Evolutionary conservation across 805 yeast species (phyloP), one percentile per base, ranked within the genome.

Genomic region (Clavispora asparagi): DNA sequence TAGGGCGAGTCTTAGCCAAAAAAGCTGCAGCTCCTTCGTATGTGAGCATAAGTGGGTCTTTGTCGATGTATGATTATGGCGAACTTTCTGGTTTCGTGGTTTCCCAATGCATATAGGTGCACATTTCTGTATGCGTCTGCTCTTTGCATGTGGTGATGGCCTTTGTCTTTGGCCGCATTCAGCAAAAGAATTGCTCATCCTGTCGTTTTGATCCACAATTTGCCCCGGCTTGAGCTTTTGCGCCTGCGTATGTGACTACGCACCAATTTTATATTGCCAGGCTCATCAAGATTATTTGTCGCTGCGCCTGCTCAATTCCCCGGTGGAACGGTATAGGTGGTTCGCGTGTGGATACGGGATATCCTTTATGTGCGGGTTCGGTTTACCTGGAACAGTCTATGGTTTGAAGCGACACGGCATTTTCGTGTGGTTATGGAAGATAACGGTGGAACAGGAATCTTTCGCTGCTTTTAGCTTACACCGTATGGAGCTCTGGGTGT

Each of bases 11-110:
- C n/a, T 51, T 76, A 0, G 61, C 70, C 5, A 68, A 66, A 48
- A 74, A 68, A 47, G 74, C 65, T 45, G 54, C 56, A 2, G 53
- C 59, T 12, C 82, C 82, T 2, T 59, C 71, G 14, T 78, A 78
- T 52, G 76, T 76, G 4, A 66, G 71, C 49, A 47, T 76, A 7
- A 71, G 70, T 49, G 81, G 79, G 0, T 50, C 57, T 14, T 59
- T 74, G 28, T 55, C 58, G 33, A 31, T 39, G 25, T 16, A 26
- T 4, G 57, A 54, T 30, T 53, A 48, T 39, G 51, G 51, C 14
- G 37, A 33, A 33, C 37, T 33, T 17, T 16, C 25, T 7, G 16
- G 37, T 9, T 33, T 33, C 16, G 42, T 23, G 26, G 27, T 16
- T 27, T 31, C 26, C 5, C 27, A 16, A 30, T 29, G 32, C 31